Conservation (phyloP, 2,329 filamentous ascomycete species). For the Fusarium sp. region DNA sequence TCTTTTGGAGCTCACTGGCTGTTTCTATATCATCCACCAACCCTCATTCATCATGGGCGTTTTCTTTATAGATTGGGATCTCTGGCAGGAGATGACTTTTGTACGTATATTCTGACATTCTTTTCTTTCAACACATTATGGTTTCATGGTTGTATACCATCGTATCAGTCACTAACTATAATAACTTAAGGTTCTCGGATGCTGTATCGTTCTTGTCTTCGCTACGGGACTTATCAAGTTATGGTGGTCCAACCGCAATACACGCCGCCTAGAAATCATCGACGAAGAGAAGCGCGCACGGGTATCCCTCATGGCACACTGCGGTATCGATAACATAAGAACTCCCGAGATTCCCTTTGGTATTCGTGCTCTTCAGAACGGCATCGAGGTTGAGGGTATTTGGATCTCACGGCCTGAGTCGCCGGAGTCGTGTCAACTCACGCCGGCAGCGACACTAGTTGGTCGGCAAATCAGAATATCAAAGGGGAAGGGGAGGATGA, state of each 20-base stretch:
- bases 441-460: constrained; percentile 46
- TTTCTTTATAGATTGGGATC: constrained; percentile 78
- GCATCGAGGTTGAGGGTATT: constrained; percentile 87
- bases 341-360: constrained; percentile 83
- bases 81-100: constrained; percentile 93
- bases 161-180: constrained; percentile 6
- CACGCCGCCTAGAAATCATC: constrained; percentile 71
- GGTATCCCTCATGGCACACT: constrained; percentile 66
- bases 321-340: constrained; percentile 59
- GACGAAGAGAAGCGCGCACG: constrained; percentile 74
- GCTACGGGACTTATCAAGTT: constrained; percentile 76
- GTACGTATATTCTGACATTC: constrained; percentile 65
- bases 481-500: constrained; percentile 43
- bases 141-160: neutral
- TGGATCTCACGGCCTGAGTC: constrained; percentile 73
- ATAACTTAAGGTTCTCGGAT: constrained; percentile 73
- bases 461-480: constrained; percentile 23
- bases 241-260: constrained; percentile 68
- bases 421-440: constrained; percentile 48
- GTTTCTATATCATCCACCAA: constrained; percentile 15
- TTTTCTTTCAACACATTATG: too few relatives aligned
- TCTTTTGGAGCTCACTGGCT: constrained; percentile 1
- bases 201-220: constrained; percentile 79
- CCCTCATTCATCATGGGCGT: constrained; percentile 49
- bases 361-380: constrained; percentile 84